Base-by-base conservation (phyloP, 2,329 filamentous ascomycete species). In the Monosporascus sp. region DNA sequence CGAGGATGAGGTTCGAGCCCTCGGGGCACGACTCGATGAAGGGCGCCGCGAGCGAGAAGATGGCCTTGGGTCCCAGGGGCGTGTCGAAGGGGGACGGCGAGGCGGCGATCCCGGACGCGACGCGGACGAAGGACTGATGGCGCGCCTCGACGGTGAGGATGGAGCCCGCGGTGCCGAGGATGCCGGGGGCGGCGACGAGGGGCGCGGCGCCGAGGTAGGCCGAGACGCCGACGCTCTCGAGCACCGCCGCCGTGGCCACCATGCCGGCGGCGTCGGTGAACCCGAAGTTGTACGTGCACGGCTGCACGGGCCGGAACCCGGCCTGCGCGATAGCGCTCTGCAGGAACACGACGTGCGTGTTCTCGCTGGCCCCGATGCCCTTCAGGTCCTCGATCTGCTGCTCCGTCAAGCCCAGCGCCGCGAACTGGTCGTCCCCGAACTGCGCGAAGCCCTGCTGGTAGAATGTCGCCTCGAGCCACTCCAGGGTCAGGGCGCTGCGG, bases 121-220 rank as follows among this genome's bases (percentile, higher is more conserved):
- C 72, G 58, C 87, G 84, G 70, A 91, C 82, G 70, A 88, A 85
- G 56, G 85, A 85, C 71, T 89, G 85, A 72, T 91, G 88, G 54
- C 88, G 80, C 27, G 86, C 78, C 72, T 91, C 88, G 55, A 89
- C 79, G 24, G 86, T 88, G 45, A 89, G 78, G 67, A 91, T 91
- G 49, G 82, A 82, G 9, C 78, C 87, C 2, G 88, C 87, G 20
- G 83, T 81, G 55, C 78, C 75, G 49, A 91, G 81, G 57, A 89
- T 80, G 49, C 74, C 75, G 49, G 77, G 73, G 52, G 78, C 76
- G 46, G 79, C 76, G 57, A 91, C 70, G 35, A 89, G 75, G 5
- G 85, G 82, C 16, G 86, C 86, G 26, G 85, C 87, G 55, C 87
- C 87, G 16, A 90, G 81, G 71, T 85, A 87, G 58, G 87, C 87